phyloP scores from a whole-genome alignment of 2,329 filamentous ascomycete genomes.

The Claviceps sp. region DNA sequence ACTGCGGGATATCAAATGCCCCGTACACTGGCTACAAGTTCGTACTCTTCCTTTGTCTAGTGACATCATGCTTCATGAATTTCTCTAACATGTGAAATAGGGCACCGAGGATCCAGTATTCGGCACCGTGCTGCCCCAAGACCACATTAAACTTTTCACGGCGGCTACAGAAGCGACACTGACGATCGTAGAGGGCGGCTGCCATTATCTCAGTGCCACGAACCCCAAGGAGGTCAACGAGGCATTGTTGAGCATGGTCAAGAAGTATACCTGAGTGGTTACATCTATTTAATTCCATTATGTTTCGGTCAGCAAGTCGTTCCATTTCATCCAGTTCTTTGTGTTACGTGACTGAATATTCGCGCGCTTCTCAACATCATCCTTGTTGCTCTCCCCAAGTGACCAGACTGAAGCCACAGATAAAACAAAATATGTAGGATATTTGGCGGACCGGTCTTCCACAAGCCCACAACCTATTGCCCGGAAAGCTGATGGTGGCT shows the following conservation, averaged over 20 bases:
- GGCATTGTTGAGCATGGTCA: slow-evolving; percentile 30
- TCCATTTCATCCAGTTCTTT: neutral
- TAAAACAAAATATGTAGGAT: too few relatives aligned
- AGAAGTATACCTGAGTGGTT: slow-evolving; percentile 15
- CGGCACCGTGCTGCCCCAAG: slow-evolving; percentile 23
- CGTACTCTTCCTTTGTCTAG: neutral
- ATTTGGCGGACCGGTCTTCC: too few relatives aligned
- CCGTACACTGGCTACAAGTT: slow-evolving; percentile 40
- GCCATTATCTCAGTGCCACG: slow-evolving; percentile 36
- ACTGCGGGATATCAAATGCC: slow-evolving; percentile 33
- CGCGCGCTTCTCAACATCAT: neutral
- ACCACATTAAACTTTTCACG: slow-evolving; percentile 39
- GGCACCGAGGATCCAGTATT: slow-evolving; percentile 33
- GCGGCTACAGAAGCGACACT: slow-evolving; percentile 29
- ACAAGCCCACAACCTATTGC: too few relatives aligned
- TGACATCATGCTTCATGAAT: neutral
- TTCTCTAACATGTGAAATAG: slow-evolving; percentile 13
- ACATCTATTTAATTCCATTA: neutral
- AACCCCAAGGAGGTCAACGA: slow-evolving; percentile 31
- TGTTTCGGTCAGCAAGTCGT: neutral
- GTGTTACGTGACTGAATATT: neutral
- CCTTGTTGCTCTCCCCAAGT: neutral
- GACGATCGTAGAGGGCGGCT: slow-evolving; percentile 28
- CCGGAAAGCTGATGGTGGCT: too few relatives aligned
- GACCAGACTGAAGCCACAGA: too few relatives aligned